A percentile compares a stretch with the other conserved stretches of the same genome.
These are phyloP conservation scores for Lactarius deliciosus DNA, from an alignment of 768 basidiomycete genomes.

Conservation along the genomic window DNA sequence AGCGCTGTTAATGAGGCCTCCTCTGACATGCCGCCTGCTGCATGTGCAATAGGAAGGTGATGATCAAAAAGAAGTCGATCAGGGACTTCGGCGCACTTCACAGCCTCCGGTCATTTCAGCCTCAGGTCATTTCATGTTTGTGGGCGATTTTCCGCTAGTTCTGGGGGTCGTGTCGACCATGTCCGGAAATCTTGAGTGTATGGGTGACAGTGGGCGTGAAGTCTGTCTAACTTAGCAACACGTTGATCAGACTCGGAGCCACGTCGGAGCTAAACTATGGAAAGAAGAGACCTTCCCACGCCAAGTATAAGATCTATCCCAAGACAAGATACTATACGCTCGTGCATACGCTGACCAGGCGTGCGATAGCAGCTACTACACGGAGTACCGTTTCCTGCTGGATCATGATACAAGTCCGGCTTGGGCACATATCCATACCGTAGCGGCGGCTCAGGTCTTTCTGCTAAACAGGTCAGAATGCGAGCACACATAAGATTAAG, in stretches of 20 bases:
- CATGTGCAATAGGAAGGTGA: not conserved
- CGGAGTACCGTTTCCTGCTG: slow-evolving; percentile 3
- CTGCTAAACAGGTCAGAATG: slow-evolving; percentile 32
- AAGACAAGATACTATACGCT: too few species aligned
- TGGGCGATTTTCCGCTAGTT: not conserved
- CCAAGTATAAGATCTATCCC: not conserved
- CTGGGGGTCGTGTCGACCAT: not conserved
- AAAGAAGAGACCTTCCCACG: not conserved
- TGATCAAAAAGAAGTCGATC: not conserved
- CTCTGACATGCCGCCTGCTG: not conserved
- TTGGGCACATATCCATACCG: slow-evolving; percentile 46
- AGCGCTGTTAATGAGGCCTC: not conserved
- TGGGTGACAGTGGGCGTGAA: too few species aligned
- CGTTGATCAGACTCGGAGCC: not conserved
- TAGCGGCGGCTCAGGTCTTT: slow-evolving; percentile 49
- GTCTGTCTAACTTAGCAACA: too few species aligned
- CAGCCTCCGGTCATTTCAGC: not conserved
- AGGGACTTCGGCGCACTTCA: not conserved
- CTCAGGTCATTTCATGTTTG: not conserved
- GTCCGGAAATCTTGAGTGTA: not conserved
- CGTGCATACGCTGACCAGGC: too few species aligned
- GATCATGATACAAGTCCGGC: slow-evolving; percentile 40
- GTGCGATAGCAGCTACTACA: not conserved
- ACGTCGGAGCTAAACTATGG: not conserved
- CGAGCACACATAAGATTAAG: slow-evolving; percentile 2